Evolutionary conservation across 1,139 yeast genomes (phyloP).

Genomic region (Geotrichum fermentans): DNA sequence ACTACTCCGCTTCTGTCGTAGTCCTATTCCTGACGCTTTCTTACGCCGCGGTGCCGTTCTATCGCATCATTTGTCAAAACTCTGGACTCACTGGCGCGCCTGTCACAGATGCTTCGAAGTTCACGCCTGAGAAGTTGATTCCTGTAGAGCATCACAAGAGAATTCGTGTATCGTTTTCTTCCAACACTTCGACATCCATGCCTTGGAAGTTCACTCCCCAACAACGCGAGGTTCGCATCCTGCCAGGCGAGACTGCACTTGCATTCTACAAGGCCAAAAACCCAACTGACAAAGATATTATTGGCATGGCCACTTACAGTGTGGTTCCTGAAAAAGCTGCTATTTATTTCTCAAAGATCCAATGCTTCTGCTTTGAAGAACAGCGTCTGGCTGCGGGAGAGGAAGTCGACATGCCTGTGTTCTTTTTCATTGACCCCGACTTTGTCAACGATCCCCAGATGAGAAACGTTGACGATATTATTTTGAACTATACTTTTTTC

Average conservation of each 20-base stretch:
- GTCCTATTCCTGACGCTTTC: constrained; percentile 73
- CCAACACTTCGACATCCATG: constrained; percentile 83
- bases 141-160: constrained; percentile 86
- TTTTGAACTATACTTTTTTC: constrained; percentile 89
- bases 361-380: constrained; percentile 97
- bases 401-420: constrained; percentile 98
- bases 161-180: constrained; percentile 77
- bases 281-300: constrained; percentile 77
- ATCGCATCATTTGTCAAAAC: constrained; percentile 86
- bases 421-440: constrained; percentile 97
- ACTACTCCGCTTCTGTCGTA: constrained; percentile 68
- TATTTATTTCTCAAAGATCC: constrained; percentile 92
- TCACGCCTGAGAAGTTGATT: constrained; percentile 79
- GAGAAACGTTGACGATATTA: constrained; percentile 86
- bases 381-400: constrained; percentile 92
- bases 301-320: constrained; percentile 97
- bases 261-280: constrained; percentile 94
- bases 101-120: constrained; percentile 71
- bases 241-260: constrained; percentile 97
- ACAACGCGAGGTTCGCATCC: constrained; percentile 85
- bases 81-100: constrained; percentile 97
- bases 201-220: constrained; percentile 97
- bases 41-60: constrained; percentile 89
- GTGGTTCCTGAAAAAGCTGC: constrained; percentile 97
- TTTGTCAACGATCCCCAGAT: constrained; percentile 91